Base-by-base conservation (phyloP, 2,329 filamentous ascomycete species). In the Hypoxylon sp. region DNA sequence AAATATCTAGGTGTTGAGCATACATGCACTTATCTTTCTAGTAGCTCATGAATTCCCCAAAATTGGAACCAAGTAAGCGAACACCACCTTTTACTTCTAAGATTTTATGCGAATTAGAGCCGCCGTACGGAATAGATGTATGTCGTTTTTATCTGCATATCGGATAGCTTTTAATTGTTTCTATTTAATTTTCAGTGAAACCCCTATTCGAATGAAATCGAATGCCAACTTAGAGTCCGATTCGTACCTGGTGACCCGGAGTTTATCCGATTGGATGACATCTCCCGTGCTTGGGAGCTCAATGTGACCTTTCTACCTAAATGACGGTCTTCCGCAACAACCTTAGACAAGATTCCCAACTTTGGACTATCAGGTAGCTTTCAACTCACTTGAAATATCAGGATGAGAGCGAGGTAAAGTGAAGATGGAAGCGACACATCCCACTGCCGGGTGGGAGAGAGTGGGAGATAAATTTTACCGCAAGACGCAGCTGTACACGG, bases 381-480 rank as follows among this genome's bases (percentile, higher is more conserved):
- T n/a, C 17, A n/a, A 55, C 30, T 6, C 7, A 11, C 41, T 47
- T 28, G 44, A 54, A 24, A 6, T 54, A 56, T 2, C 20, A 70
- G 65, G 67, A 70, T 63, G 70, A 72, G 65, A 41, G 37, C 7
- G 71, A 78, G 67, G 74, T 76, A 69, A 75, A 69, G 69, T 60
- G 44, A 78, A 67, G 51, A 88, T 88, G 86, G 86, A 87, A 72
- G 79, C 80, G 68, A 79, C 84, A 74, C 84, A 86, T 78, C 85
- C 94, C 74, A 92, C 92, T 72, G 91, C 92, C 73, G 92, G 94
- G 78, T 99, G 95, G 95, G 93, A 97, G 83, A 91, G 88, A 79
- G 88, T 98, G 70, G 95, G 93, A 75, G 91, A 96, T 79, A 90
- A 88, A 74, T 98, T 96, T 84, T 99, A 98, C 82, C 92, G 94